Conservation (phyloP, 2,329 filamentous ascomycete species). For the Aspergillus uvarum region DNA sequence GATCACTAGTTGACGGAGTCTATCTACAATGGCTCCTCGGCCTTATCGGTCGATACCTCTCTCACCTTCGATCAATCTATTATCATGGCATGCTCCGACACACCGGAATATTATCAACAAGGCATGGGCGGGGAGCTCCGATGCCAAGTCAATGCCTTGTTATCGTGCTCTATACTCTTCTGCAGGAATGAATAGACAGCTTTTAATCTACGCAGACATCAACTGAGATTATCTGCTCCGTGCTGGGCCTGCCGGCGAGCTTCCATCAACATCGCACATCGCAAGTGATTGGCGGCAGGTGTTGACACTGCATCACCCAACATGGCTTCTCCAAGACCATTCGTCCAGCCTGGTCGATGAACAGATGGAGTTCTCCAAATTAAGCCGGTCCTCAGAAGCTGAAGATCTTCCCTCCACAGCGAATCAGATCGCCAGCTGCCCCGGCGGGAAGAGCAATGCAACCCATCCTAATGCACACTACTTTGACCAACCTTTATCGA, state of each 20-base stretch:
- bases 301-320: not conserved
- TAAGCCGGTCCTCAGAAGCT: not conserved
- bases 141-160: not conserved
- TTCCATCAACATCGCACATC: not conserved
- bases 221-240: not conserved
- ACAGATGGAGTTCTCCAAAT: not conserved
- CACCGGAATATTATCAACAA: not conserved
- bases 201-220: not conserved
- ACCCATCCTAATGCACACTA: constrained; percentile 18
- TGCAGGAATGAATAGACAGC: not conserved
- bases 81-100: not conserved
- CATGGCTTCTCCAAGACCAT: not conserved
- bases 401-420: not conserved
- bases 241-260: not conserved
- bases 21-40: not conserved
- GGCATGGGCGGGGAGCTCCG: not conserved
- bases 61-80: not conserved
- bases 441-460: constrained; percentile 14
- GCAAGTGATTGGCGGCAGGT: not conserved
- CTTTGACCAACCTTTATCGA: not conserved
- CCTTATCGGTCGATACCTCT: not conserved
- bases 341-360: not conserved
- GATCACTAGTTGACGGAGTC: not conserved
- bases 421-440: not conserved
- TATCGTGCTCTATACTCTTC: not conserved